Evolutionary conservation across 2,329 filamentous ascomycete genomes (phyloP), one percentile per base, ranked within the genome.

Genomic region (Fusarium hostae): DNA sequence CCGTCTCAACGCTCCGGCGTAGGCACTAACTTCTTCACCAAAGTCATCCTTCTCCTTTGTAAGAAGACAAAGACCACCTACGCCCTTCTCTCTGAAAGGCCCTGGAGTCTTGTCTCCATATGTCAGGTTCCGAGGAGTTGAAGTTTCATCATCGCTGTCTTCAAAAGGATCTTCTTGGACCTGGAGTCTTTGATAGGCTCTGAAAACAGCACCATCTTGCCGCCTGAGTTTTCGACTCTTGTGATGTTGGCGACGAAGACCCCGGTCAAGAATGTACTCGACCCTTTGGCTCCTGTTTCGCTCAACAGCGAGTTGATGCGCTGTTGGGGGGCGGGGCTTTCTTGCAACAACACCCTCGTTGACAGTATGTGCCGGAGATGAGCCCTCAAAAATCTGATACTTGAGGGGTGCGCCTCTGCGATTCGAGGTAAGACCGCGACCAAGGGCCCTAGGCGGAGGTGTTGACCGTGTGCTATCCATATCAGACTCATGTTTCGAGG

Each of bases 231-330:
- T 90, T 50, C 89, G 88, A 16, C 90, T 87, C 60, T 84, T 84
- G 77, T 90, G 88, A 76, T 94, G 91, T 56, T 89, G 85, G 70
- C 86, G 87, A 52, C 91, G 89, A 37, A 95, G 83, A 34, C 91
- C 91, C n/a, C 91, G 89, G 73, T 94, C 91, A 20, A 96, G 87
- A 56, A 94, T 93, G 75, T 94, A 91, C 76, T 94, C 91, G n/a
- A 95, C 93, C 9, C 93, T 90, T 76, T 93, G 89, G 67, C 89
- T 92, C 22, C 93, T 87, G 79, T 95, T 94, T 60, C 91, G 88
- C 79, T 94, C 92, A 2, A 96, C 92, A 1, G 93, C 93, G 41
- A 94, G 84, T 80, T 96, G 93, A 80, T 96, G 93, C 39, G 92
- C 92, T 0, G 93, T 96, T 0, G 94, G 88, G 5, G 93, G 93